Evolutionary conservation across 805 yeast genomes (phyloP).

Genomic region (Wickerhamiella allomyrinae): DNA sequence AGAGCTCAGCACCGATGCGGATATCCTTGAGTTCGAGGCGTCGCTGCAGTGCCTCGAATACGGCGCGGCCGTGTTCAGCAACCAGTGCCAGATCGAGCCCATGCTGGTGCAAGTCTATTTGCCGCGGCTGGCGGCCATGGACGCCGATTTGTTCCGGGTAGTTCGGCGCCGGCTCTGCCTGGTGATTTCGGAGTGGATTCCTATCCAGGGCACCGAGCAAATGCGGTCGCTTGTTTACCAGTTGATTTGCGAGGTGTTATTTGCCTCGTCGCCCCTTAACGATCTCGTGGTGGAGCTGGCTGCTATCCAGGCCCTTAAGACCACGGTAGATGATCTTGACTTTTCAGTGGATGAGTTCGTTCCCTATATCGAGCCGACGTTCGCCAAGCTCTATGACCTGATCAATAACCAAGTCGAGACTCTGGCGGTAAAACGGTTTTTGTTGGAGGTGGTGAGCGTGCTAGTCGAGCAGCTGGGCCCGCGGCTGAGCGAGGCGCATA

Average conservation of each 20-base stretch:
- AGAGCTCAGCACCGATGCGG: slow-evolving; percentile 27
- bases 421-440: slow-evolving; percentile 64
- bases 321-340: slow-evolving; percentile 74
- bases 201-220: slow-evolving; percentile 45
- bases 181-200: slow-evolving; percentile 69
- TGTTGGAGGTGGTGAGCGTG: slow-evolving; percentile 52
- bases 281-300: slow-evolving; percentile 76
- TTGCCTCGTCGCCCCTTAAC: slow-evolving; percentile 32
- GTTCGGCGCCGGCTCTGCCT: slow-evolving; percentile 65
- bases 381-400: slow-evolving; percentile 36
- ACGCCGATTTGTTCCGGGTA: slow-evolving; percentile 29
- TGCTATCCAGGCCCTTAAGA: slow-evolving; percentile 52
- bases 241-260: slow-evolving; percentile 38
- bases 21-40: slow-evolving; percentile 60
- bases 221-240: slow-evolving; percentile 46
- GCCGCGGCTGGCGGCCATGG: slow-evolving; percentile 42
- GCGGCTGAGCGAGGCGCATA: slow-evolving; percentile 10
- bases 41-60: slow-evolving; percentile 72
- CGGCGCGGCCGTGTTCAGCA: slow-evolving; percentile 50
- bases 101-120: slow-evolving; percentile 44
- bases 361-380: slow-evolving; percentile 45
- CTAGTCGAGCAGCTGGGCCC: slow-evolving; percentile 29
- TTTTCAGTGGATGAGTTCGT: slow-evolving; percentile 54
- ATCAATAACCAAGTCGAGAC: slow-evolving; percentile 34
- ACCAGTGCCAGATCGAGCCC: slow-evolving; percentile 53